Percentiles rank a stretch among this genome's conserved stretches.
These are phyloP conservation scores for Stephanodiscus minutulus DNA, from an alignment of 108 stramenopile species.

Conservation along the genomic window DNA sequence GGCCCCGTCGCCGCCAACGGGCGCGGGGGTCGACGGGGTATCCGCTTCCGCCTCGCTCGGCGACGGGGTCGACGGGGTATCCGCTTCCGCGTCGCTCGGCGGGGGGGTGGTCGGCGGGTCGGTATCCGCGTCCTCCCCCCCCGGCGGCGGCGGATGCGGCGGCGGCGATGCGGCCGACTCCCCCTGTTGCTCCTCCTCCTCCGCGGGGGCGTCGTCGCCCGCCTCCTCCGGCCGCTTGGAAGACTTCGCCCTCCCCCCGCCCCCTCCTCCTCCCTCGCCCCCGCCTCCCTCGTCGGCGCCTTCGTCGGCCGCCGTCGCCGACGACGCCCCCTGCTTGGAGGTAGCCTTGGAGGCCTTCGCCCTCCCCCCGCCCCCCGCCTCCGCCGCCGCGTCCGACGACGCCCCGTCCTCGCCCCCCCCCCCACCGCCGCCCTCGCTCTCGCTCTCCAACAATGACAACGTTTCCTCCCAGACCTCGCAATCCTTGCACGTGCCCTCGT, in stretches of 20 bases:
- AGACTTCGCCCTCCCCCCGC: neutral
- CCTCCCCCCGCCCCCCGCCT: neutral
- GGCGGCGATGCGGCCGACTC: too few relatives aligned
- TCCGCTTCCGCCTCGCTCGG: too few relatives aligned
- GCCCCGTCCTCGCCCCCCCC: neutral
- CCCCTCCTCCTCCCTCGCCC: neutral
- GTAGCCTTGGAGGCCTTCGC: slow-evolving; percentile 8
- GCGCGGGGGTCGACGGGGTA: neutral
- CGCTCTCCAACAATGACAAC: slow-evolving; percentile 7
- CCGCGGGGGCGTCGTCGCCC: neutral
- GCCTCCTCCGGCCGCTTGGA: neutral
- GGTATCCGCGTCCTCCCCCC: neutral
- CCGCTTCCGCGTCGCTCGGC: neutral
- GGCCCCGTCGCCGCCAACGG: neutral
- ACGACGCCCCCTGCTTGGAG: neutral
- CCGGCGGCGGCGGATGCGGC: too few relatives aligned
- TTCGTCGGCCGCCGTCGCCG: neutral
- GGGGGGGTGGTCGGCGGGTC: neutral
- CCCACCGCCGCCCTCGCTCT: neutral
- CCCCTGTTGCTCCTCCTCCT: too few relatives aligned
- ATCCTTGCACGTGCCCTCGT: slow-evolving; percentile 34
- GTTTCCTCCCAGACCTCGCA: slow-evolving; percentile 33
- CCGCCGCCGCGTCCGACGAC: neutral
- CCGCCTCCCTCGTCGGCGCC: neutral
- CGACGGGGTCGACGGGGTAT: too few relatives aligned